Base-by-base conservation (phyloP, 2,329 filamentous ascomycete genomes). In the Pseudogymnoascus sp. region DNA sequence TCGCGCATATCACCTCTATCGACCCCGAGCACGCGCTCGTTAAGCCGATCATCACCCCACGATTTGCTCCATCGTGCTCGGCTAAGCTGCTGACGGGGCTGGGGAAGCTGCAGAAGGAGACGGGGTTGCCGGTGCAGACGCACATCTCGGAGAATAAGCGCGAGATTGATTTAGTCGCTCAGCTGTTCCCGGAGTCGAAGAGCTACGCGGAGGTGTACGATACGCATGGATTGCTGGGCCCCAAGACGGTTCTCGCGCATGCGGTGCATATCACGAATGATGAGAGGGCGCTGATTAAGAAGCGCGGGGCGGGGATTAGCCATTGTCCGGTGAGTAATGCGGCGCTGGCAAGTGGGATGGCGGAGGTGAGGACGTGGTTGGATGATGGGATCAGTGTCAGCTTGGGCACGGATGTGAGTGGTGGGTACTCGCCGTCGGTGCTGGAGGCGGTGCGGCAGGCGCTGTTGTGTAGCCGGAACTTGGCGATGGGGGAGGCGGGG, bases 261-360 rank as follows among this genome's bases (percentile, higher is more conserved):
- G 91, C 85, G 0, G 81, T 97, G 0, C 89, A 97, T 75, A 77
- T 97, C 7, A 82, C 80, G 0, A 80, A 85, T 0, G 79, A 78
- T 0, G 93, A 97, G 75, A 83, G 84, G 0, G 72, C 73, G 9
- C 75, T 93, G 10, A 83, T 97, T 62, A 83, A 83, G 0, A 64
- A 71, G 1, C 78, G 88, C 0, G 76, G 82, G 3, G 79, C 85
- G 4, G 91, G 90, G 68, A 82, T 97, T 17, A 84, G 85, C 4
- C 93, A 97, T 76, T 97, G 93, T 73, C 93, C 93, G 0, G 90
- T 88, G 62, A 91, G 87, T 69, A 99, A 99, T 75, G 88, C 86
- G 5, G 86, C 90, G 0, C 80, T 99, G 59, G 90, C 90, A 1
- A 91, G 86, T 31, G 95, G 95, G 0, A 82, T 87, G 59, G 90